A percentile compares a stretch with the other conserved stretches of the same genome.
Evolutionary conservation across 305 asterid genomes (phyloP).

Genomic region (Fraxinus platypoda): DNA sequence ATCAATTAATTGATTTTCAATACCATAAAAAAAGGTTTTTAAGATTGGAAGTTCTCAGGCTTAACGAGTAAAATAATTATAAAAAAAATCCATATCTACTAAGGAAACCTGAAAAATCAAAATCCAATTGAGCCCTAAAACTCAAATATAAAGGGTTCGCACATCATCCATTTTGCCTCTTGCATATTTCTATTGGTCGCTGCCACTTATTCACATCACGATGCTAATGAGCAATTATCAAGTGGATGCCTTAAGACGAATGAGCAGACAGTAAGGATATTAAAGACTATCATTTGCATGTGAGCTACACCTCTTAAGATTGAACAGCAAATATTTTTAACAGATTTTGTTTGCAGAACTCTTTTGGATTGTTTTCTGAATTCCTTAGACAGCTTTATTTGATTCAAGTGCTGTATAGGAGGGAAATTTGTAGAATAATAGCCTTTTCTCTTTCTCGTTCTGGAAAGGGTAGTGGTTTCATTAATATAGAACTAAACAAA

Average conservation of each 20-base stretch:
- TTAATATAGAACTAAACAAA: slow-evolving; percentile 1
- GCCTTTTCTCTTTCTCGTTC: background rate
- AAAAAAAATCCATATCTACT: background rate
- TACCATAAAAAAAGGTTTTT: background rate
- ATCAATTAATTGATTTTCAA: background rate
- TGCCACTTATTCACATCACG: background rate
- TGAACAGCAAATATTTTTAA: background rate
- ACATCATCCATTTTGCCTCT: background rate
- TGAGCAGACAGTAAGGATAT: background rate
- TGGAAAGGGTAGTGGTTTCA: slow-evolving; percentile 13
- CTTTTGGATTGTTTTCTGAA: background rate
- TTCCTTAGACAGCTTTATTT: background rate
- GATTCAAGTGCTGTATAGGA: slow-evolving; percentile 11
- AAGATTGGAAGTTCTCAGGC: background rate
- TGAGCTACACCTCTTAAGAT: background rate
- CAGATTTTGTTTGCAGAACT: background rate
- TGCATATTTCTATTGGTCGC: background rate
- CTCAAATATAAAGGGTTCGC: background rate
- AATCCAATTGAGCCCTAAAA: background rate
- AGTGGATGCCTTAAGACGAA: background rate
- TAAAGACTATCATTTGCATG: background rate
- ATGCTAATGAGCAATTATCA: background rate
- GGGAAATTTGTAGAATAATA: background rate
- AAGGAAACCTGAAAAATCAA: background rate
- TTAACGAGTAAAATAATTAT: background rate